phyloP scores from a whole-genome alignment of 2,329 filamentous ascomycete species.

The Curvularia eragrostidis region DNA sequence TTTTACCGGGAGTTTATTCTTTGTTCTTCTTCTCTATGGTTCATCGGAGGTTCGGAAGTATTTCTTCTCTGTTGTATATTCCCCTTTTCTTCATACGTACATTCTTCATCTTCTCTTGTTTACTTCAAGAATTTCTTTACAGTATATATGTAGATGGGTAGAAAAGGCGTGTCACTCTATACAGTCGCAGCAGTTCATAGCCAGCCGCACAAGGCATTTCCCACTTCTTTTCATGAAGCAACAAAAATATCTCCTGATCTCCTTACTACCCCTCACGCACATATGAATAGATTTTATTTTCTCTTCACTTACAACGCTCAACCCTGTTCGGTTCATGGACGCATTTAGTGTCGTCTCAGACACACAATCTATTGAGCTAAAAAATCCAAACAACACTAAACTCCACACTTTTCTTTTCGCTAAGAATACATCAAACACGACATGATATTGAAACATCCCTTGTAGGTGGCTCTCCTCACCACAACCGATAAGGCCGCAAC shows the following conservation, averaged over 20 bases:
- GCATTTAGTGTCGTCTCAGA: background rate
- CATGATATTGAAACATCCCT: too few relatives aligned
- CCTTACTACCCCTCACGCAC: too few relatives aligned
- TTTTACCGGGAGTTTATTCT: background rate
- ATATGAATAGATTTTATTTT: too few relatives aligned
- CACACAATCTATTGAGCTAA: background rate
- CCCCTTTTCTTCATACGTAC: too few relatives aligned
- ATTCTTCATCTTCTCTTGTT: background rate
- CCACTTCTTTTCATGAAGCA: too few relatives aligned
- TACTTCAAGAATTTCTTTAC: background rate
- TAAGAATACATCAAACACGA: background rate
- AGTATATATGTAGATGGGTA: too few relatives aligned
- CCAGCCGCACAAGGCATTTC: too few relatives aligned
- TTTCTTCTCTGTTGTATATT: background rate
- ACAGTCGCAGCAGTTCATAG: too few relatives aligned
- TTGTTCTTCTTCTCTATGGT: background rate
- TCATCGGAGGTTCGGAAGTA: background rate
- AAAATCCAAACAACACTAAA: background rate
- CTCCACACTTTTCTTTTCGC: background rate
- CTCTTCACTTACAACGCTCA: background rate
- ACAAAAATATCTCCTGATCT: too few relatives aligned
- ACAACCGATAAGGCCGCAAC: too few relatives aligned
- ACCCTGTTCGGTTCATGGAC: background rate
- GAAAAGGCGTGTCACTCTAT: too few relatives aligned
- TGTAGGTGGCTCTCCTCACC: too few relatives aligned